Evolutionary conservation across 305 asterid genomes (phyloP).

Genomic region (Fraxinus xanthoxyloides): DNA sequence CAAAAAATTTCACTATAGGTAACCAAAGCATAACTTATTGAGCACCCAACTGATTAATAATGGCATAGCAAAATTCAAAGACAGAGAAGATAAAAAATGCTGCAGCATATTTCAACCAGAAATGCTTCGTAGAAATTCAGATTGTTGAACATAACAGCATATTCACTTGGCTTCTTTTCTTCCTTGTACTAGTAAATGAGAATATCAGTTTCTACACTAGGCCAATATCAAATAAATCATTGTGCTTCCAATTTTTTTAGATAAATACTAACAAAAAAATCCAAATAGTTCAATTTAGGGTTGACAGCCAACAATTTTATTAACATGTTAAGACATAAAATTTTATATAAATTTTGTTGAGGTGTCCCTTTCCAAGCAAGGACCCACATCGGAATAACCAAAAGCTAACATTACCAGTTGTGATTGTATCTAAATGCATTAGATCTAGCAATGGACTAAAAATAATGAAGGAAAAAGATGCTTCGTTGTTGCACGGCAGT

Average conservation of each 20-base stretch:
- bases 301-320: background rate
- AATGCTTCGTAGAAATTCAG: background rate
- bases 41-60: background rate
- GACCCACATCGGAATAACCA: background rate
- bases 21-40: background rate
- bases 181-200: background rate
- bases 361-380: background rate
- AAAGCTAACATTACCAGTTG: background rate
- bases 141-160: background rate
- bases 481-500: background rate
- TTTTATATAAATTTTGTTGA: background rate
- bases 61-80: background rate
- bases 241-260: background rate
- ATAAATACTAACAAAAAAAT: background rate
- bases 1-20: background rate
- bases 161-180: background rate
- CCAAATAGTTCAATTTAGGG: background rate
- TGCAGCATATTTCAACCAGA: background rate
- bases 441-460: background rate
- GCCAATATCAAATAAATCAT: background rate
- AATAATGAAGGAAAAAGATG: background rate
- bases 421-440: background rate
- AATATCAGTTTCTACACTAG: background rate
- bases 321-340: background rate
- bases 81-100: background rate